Conservation (phyloP, 495 filamentous ascomycete species). For the Arthonia radiata region DNA sequence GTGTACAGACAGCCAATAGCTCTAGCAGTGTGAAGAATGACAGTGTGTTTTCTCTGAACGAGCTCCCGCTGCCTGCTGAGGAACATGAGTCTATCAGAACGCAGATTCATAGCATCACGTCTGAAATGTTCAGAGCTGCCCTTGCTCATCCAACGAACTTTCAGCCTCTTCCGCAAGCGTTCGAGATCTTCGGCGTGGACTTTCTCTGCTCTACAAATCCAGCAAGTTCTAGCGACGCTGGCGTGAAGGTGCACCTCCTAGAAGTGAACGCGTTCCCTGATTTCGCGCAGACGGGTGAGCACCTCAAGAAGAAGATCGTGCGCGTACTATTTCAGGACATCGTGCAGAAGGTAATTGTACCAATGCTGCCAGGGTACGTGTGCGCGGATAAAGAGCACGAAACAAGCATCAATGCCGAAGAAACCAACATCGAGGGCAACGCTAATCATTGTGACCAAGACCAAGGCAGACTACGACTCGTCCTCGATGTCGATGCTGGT, state of each 20-base stretch:
- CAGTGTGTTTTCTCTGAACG: neutral
- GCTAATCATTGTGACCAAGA: no score
- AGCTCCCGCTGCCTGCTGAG: neutral
- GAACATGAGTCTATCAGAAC: conserved; percentile 2
- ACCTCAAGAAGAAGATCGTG: conserved; percentile 36
- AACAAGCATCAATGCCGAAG: no score
- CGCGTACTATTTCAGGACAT: conserved; percentile 50
- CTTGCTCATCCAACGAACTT: conserved; percentile 72
- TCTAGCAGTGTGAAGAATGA: neutral
- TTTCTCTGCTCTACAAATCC: no score
- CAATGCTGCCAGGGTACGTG: no score
- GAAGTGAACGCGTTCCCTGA: conserved; percentile 97
- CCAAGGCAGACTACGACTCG: no score
- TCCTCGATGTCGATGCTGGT: no score
- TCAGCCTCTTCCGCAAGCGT: conserved; percentile 60
- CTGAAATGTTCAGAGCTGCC: conserved; percentile 62
- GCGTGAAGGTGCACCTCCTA: conserved; percentile 41
- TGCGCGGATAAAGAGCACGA: no score
- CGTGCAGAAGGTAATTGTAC: no score
- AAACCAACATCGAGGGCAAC: no score
- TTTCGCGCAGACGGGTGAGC: conserved; percentile 68
- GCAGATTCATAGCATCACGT: conserved; percentile 50
- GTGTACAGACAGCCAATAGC: conserved; percentile 48
- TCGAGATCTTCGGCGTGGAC: conserved; percentile 81
- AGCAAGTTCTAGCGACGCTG: no score